Percentiles rank a stretch among this genome's conserved stretches.
phyloP scores from a whole-genome alignment of 495 filamentous ascomycete species.

The Neurospora intermedia region DNA sequence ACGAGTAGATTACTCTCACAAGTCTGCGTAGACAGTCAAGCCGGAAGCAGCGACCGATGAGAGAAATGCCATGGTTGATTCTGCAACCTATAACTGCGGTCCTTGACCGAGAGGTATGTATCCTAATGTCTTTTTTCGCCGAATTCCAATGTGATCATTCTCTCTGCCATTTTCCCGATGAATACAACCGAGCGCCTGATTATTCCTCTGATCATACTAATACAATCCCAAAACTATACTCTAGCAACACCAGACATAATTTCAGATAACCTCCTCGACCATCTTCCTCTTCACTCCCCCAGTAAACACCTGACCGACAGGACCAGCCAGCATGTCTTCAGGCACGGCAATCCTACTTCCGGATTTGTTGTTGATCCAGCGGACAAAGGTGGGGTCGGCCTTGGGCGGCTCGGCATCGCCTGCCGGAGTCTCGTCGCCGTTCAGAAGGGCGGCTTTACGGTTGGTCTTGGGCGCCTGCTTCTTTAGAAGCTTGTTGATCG shows the following conservation, averaged over 20 bases:
- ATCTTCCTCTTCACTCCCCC: conserved; percentile 24
- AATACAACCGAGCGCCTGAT: not conserved
- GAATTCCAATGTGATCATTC: not conserved
- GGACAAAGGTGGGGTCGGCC: conserved; percentile 57
- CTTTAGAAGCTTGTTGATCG: conserved; percentile 91
- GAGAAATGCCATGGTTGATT: not conserved
- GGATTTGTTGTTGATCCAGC: conserved; percentile 65
- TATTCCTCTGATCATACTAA: not conserved
- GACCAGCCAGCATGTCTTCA: conserved; percentile 65
- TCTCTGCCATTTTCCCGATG: not conserved
- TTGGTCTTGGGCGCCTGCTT: conserved; percentile 86
- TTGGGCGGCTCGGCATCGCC: conserved; percentile 34
- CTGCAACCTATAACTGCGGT: not conserved
- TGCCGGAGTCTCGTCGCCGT: conserved; percentile 42
- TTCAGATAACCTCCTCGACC: conserved; percentile 33
- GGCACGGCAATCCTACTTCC: conserved; percentile 67
- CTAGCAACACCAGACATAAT: too few relatives aligned
- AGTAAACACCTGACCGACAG: conserved; percentile 53
- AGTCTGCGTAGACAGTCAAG: not conserved
- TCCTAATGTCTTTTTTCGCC: not conserved
- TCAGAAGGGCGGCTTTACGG: conserved; percentile 34
- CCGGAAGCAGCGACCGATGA: not conserved
- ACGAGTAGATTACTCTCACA: not conserved
- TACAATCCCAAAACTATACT: not conserved
- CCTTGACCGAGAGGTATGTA: not conserved